Percentiles rank a stretch among this genome's conserved stretches.
These are phyloP conservation scores for Pancytospora philotis DNA, from an alignment of 371 early-diverging fungal species.

Conservation along the genomic window DNA sequence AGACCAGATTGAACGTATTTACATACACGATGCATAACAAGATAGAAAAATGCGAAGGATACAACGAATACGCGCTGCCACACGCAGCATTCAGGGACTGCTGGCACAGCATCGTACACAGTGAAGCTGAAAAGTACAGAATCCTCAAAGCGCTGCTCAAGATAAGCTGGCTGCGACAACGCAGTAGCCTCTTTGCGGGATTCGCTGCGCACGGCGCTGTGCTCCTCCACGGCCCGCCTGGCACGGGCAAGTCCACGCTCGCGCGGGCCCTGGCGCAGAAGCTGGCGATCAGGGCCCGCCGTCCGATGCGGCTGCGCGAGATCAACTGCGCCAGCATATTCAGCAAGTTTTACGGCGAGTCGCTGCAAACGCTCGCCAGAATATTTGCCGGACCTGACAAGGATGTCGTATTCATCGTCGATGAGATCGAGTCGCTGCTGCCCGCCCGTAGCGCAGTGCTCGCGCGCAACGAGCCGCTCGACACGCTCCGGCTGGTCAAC, in stretches of 20 bases:
- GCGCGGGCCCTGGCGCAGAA: conserved; percentile 64
- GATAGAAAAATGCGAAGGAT: too few species aligned
- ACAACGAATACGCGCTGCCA: too few species aligned
- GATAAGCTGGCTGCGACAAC: too few species aligned
- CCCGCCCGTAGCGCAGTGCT: not conserved
- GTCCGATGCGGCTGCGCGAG: conserved; percentile 62
- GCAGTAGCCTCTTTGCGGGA: too few species aligned
- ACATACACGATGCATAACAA: too few species aligned
- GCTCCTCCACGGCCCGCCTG: conserved; percentile 64
- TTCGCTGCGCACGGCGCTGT: conserved; percentile 59
- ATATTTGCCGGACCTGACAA: conserved; percentile 59
- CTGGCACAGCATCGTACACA: too few species aligned
- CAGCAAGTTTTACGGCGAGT: conserved; percentile 64
- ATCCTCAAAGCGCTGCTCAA: too few species aligned
- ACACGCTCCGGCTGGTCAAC: conserved; percentile 11
- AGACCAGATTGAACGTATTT: too few species aligned
- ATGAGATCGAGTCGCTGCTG: conserved; percentile 16
- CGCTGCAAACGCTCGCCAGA: conserved; percentile 63
- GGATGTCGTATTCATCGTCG: not conserved
- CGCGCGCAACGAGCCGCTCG: conserved; percentile 6
- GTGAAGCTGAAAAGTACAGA: too few species aligned
- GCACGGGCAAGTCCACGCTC: conserved; percentile 67
- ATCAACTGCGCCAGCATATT: conserved; percentile 65
- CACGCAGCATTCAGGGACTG: too few species aligned
- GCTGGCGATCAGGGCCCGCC: conserved; percentile 62